Base-by-base conservation (phyloP, 768 basidiomycete genomes). In the Strobilomyces echinocephalus region DNA sequence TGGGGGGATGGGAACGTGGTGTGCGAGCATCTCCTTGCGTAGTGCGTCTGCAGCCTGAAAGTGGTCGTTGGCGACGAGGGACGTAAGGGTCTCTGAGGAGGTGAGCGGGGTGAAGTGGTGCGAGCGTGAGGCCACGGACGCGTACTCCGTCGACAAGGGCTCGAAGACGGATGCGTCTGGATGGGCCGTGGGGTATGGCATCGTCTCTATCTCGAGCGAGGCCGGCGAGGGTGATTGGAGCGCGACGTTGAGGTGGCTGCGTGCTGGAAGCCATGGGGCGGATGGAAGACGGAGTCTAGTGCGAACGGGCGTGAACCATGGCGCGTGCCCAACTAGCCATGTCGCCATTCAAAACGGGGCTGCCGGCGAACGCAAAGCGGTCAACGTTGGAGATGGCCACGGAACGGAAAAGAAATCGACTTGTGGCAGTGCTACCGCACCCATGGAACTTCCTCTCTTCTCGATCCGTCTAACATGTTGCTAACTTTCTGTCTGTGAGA, bases 81-180 rank as follows among this genome's bases (percentile, higher is more conserved):
- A 49, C 0, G 46, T 55, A 11, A 72, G 57, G 1, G 63, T 61
- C 12, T 57, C 59, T 12, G 69, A 60, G 4, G 68, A 60, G 30
- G 52, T 62, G 31, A 58, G 65, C 9, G 69, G 67, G 5, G 57
- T 52, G 14, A 58, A 66, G 14, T 46, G 38, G 40, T 35, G 47
- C 31, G 62, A 7, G 33, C 18, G 30, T 4, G 55, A 34, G 44
- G 59, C 57, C 41, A 60, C 33, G 40, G 59, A 49, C 18, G 55
- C 52, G 50, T 76, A 74, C 47, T 76, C 73, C 0, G 69, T 49
- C 1, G 71, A 64, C 51, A 64, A 46, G 38, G 63, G 56, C 49
- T 77, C 75, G 51, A 76, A 77, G 2, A 76, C 58, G 35, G 73
- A 61, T 1, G 54, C 0, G 49, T 76, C 70, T 12, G 68, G 70